Evolutionary conservation across 139 green algal species (phyloP).

Genomic region (Chlorella sp.): DNA sequence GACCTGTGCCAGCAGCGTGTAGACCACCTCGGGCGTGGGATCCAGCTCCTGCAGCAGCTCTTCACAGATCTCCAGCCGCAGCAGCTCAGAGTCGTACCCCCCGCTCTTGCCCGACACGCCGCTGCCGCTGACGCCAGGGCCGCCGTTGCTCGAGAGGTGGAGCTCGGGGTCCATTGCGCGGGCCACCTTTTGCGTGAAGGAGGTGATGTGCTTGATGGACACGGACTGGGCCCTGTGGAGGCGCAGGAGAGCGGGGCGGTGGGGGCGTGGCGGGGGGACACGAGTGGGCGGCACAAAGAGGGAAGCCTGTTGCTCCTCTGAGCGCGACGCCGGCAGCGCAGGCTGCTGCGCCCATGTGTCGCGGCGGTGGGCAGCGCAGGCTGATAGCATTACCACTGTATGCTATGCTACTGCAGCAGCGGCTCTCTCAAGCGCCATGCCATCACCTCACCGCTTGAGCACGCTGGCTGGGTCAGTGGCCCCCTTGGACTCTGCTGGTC

Average conservation of each 20-base stretch:
- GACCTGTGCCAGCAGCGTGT: constrained; percentile 28
- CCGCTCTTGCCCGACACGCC: neutral
- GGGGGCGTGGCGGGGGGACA: neutral
- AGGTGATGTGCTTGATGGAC: neutral
- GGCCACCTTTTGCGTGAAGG: neutral
- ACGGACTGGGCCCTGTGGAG: neutral
- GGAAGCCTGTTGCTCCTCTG: too few relatives aligned
- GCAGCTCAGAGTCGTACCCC: neutral
- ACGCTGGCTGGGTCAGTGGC: neutral
- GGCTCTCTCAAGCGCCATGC: too few relatives aligned
- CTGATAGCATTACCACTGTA: neutral
- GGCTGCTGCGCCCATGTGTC: too few relatives aligned
- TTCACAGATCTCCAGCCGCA: constrained; percentile 4
- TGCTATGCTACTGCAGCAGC: neutral
- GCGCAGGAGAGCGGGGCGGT: neutral
- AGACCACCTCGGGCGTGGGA: constrained; percentile 13
- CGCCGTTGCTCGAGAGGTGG: neutral
- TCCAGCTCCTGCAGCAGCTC: constrained; percentile 24
- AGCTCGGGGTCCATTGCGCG: neutral
- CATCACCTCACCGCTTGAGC: neutral
- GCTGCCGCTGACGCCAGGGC: neutral
- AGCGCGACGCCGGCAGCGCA: too few relatives aligned
- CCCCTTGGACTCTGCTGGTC: neutral
- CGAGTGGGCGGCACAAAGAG: too few relatives aligned
- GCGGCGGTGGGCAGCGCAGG: too few relatives aligned